Evolutionary conservation across 805 yeast species (phyloP).

Genomic region (Brettanomyces anomalus): DNA sequence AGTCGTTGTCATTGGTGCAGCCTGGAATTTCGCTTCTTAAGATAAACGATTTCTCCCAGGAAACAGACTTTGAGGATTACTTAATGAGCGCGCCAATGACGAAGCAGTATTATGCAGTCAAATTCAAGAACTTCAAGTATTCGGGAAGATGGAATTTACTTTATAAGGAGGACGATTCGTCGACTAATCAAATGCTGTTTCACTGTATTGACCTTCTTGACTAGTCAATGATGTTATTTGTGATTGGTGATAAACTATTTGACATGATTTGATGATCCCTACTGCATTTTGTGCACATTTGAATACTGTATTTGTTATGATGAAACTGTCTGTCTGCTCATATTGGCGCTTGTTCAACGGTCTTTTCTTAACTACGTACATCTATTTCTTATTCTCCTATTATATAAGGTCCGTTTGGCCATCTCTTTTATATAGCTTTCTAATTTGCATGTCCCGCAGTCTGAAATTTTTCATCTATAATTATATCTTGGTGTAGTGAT

Average conservation of each 20-base stretch:
- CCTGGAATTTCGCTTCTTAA: slow-evolving; percentile 13
- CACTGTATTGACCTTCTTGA: slow-evolving; percentile 1
- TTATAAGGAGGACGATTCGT: slow-evolving; percentile 1
- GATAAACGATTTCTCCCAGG: slow-evolving; percentile 5
- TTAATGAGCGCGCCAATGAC: slow-evolving; percentile 14
- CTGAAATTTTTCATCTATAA: no score
- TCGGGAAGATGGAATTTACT: slow-evolving; percentile 6
- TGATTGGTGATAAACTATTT: background rate
- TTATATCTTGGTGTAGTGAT: no score
- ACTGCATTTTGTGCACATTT: no score
- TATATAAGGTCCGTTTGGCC: no score
- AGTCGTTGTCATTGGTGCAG: slow-evolving; percentile 13
- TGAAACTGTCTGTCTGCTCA: no score
- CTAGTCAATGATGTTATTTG: background rate
- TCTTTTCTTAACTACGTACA: no score
- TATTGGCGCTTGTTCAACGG: no score
- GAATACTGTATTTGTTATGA: no score
- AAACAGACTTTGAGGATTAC: slow-evolving; percentile 8
- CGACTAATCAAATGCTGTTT: background rate
- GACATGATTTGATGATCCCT: background rate
- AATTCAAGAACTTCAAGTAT: background rate
- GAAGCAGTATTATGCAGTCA: slow-evolving; percentile 7
- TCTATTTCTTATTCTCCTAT: no score
- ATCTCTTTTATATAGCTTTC: no score
- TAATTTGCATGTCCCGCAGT: no score